Base-by-base conservation (phyloP, 345 rosid species). In the Jatropha curcas region DNA sequence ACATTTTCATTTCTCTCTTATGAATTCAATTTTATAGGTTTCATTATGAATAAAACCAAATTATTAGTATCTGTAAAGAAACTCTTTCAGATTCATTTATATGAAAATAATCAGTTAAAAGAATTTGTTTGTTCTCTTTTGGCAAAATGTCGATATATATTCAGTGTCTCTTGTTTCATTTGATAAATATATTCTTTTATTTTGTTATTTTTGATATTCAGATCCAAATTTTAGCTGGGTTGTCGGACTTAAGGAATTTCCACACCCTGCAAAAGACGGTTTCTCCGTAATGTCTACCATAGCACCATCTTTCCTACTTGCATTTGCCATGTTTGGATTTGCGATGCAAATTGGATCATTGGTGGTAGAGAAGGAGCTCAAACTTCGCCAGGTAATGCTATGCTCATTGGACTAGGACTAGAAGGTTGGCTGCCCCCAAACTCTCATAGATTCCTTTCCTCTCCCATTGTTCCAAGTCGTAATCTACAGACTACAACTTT, bases 261-360 rank as follows among this genome's bases (percentile, higher is more conserved):
- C 98, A 0, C 98, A 94, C 67, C 98, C 97, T 24, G 88, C 97
- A 43, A 55, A 65, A 24, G 72, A 83, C 30, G 51, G 65, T n/a
- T 62, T 82, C 74, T 84, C 88, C 59, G 84, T 88, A 0, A 60
- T 94, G 48, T 82, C 77, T 66, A 11, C 76, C 1, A 78, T 82
- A 7, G 97, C 97, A 50, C 97, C 98, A 3, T 77, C 89, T 28
- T 94, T 94, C 66, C 92, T 94, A 83, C 97, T 94, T 60, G 98
- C 98, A 10, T 84, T 87, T 65, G 87, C 97, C 1, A 90, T 92
- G 97, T 94, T 94, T 72, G 86, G 92, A 69, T 94, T 94, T 67
- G 98, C 90, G 60, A 82, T 94, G 67, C 97, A 94, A 63, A 87
- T 92, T 2, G 84, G 92, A 77, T 83, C 90, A 60, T 82, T 94